Conservation (phyloP, 805 yeast species). For the Starmerella gropengiesseri region DNA sequence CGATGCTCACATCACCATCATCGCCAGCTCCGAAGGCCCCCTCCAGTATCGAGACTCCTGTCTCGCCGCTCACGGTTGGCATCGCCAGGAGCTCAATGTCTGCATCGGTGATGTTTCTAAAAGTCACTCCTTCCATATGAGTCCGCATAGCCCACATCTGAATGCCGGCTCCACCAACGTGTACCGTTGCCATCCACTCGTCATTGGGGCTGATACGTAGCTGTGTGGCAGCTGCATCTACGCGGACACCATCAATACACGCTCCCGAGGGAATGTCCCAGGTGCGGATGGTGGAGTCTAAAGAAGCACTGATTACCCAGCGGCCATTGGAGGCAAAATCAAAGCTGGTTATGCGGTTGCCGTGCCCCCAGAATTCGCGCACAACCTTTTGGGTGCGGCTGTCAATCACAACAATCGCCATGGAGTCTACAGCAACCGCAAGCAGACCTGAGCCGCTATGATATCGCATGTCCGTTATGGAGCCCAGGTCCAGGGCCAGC, state of each 20-base stretch:
- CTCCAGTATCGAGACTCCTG: constrained; percentile 57
- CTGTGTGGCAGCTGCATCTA: constrained; percentile 70
- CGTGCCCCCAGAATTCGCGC: constrained; percentile 81
- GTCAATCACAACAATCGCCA: constrained; percentile 75
- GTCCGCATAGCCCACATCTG: constrained; percentile 86
- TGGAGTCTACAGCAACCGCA: constrained; percentile 78
- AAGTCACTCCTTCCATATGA: constrained; percentile 59
- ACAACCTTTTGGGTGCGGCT: constrained; percentile 69
- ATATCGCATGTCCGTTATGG: constrained; percentile 57
- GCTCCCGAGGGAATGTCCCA: constrained; percentile 98
- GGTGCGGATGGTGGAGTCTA: constrained; percentile 82
- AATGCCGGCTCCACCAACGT: constrained; percentile 81
- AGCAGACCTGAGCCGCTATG: constrained; percentile 75
- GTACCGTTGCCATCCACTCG: constrained; percentile 84
- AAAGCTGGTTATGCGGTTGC: constrained; percentile 72
- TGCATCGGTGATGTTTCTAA: constrained; percentile 63
- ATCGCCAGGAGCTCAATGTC: constrained; percentile 44
- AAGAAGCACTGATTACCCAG: constrained; percentile 75
- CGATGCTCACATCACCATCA: constrained; percentile 31
- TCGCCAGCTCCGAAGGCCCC: constrained; percentile 43
- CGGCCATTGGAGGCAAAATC: constrained; percentile 93
- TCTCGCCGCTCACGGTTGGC: constrained; percentile 73
- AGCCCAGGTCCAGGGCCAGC: constrained; percentile 58
- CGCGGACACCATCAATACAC: constrained; percentile 80
- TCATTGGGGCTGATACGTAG: constrained; percentile 77